phyloP scores from a whole-genome alignment of 2,329 filamentous ascomycete species.

The Colletotrichum destructivum region DNA sequence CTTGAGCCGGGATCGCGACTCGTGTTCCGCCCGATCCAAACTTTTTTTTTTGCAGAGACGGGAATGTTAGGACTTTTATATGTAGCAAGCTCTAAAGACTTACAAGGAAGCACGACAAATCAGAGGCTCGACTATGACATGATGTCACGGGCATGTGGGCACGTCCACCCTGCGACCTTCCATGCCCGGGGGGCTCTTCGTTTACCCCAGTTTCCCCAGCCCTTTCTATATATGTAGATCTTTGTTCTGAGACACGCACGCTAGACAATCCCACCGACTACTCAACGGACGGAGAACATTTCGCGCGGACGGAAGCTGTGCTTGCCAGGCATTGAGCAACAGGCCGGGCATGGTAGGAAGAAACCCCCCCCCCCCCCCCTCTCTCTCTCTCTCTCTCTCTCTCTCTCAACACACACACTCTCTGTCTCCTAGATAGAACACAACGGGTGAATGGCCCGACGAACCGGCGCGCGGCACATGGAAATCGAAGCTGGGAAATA shows the following conservation, averaged over 20 bases:
- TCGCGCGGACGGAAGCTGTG: not conserved
- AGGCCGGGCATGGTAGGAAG: too few relatives aligned
- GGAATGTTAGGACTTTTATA: not conserved
- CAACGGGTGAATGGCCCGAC: not conserved
- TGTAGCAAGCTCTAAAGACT: not conserved
- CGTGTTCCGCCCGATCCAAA: too few relatives aligned
- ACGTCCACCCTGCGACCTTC: not conserved
- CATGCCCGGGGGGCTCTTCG: not conserved
- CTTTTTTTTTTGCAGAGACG: not conserved
- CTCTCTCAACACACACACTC: too few relatives aligned
- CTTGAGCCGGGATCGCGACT: not conserved
- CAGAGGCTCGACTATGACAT: not conserved
- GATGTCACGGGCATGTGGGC: too few relatives aligned
- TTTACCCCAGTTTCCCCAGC: not conserved
- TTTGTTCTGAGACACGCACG: too few relatives aligned
- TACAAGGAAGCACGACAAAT: not conserved
- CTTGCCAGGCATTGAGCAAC: too few relatives aligned
- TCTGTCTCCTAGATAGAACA: not conserved
- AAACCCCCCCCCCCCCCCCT: too few relatives aligned
- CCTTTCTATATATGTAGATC: not conserved
- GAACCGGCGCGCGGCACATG: not conserved
- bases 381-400: not conserved
- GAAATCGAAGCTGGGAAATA: not conserved
- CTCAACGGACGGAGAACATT: not conserved
- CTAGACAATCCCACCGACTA: not conserved